phyloP scores from a whole-genome alignment of 257 asterid genomes.

The Marsdenia floribunda region DNA sequence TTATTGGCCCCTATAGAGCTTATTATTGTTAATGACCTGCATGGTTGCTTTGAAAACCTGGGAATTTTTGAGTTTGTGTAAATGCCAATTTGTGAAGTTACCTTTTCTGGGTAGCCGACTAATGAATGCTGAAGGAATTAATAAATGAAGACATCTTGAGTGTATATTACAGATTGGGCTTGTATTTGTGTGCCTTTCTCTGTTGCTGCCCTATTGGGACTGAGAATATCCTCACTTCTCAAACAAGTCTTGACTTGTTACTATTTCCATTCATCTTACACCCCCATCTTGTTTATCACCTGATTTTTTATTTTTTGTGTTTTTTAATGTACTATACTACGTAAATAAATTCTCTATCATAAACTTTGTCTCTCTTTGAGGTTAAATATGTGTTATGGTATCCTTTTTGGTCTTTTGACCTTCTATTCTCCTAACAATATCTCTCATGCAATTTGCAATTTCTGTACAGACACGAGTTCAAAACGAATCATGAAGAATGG shows the following conservation, averaged over 20 bases:
- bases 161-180: not conserved
- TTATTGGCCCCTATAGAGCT: not conserved
- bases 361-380: not conserved
- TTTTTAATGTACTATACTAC: not conserved
- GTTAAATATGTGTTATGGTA: not conserved
- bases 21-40: not conserved
- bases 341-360: not conserved
- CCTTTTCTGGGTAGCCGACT: not conserved
- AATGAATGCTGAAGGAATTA: not conserved
- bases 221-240: not conserved
- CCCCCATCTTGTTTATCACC: not conserved
- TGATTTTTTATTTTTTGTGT: not conserved
- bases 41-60: not conserved
- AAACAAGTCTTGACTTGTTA: not conserved
- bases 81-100: not conserved
- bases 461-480: slow-evolving; percentile 76
- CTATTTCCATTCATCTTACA: not conserved
- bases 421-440: slow-evolving; percentile 12
- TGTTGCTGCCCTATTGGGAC: not conserved
- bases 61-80: not conserved
- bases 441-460: slow-evolving; percentile 13
- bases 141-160: not conserved
- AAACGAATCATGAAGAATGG: slow-evolving; percentile 87
- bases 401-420: not conserved
- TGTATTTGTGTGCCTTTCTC: not conserved